Evolutionary conservation across 305 asterid species (phyloP).

Genomic region (Lippia alba): DNA sequence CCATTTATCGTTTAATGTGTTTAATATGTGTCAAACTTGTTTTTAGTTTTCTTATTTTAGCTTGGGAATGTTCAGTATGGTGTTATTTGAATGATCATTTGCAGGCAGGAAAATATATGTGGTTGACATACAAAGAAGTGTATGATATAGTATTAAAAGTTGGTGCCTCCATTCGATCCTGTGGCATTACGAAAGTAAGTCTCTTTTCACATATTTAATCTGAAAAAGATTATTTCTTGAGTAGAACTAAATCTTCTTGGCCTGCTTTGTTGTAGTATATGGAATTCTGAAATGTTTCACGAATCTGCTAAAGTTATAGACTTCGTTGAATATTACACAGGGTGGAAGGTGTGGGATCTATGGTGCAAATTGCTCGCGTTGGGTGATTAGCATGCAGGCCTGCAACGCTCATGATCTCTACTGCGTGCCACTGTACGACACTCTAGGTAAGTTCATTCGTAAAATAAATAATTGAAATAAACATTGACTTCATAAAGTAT

Average conservation of each 20-base stretch:
- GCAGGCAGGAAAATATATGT: conserved; percentile 70
- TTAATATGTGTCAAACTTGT: no score
- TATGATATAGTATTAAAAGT: conserved; percentile 60
- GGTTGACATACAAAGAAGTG: conserved; percentile 75
- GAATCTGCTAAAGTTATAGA: no score
- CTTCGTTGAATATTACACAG: conserved; percentile 33
- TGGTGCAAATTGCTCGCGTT: conserved; percentile 81
- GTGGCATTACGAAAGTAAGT: conserved; percentile 62
- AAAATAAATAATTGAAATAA: no score
- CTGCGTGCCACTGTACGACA: conserved; percentile 84
- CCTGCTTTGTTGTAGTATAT: no score
- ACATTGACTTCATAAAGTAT: background rate
- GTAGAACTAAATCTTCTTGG: no score
- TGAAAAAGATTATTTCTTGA: background rate
- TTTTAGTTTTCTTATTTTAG: background rate
- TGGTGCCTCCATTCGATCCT: conserved; percentile 64
- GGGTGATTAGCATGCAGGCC: conserved; percentile 94
- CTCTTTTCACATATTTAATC: background rate
- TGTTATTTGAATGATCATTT: conserved; percentile 11
- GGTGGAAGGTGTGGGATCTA: conserved; percentile 81
- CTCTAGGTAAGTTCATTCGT: conserved; percentile 57
- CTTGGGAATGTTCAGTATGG: background rate
- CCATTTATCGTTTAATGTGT: no score
- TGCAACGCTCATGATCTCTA: conserved; percentile 81
- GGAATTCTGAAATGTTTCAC: background rate